phyloP scores from a whole-genome alignment of 257 asterid species.

The Nicotiana tabacum region DNA sequence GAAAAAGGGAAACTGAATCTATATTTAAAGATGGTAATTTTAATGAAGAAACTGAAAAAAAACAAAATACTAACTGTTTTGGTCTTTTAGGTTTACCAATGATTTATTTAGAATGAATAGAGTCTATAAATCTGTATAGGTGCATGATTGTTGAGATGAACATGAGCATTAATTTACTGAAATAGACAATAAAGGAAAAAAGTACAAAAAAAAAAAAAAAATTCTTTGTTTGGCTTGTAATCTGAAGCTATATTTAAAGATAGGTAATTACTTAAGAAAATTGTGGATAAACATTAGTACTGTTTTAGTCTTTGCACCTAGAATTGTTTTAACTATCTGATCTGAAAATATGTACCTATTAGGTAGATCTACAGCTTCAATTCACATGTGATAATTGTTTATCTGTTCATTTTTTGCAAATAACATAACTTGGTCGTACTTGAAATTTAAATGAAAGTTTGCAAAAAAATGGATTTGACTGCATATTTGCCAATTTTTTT shows the following conservation, averaged over 20 bases:
- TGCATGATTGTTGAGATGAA: too few relatives aligned
- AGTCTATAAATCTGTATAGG: too few relatives aligned
- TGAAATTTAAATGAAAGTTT: neutral
- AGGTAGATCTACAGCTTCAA: neutral
- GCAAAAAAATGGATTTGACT: neutral
- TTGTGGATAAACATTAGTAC: neutral
- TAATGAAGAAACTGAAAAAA: too few relatives aligned
- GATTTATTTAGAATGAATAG: too few relatives aligned
- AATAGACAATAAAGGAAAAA: too few relatives aligned
- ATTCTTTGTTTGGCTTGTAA: neutral
- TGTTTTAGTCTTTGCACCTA: neutral
- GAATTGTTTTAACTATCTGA: neutral
- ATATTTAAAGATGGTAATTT: too few relatives aligned
- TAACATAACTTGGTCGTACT: neutral
- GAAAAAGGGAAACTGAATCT: too few relatives aligned
- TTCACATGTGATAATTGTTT: neutral
- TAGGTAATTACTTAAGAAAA: neutral
- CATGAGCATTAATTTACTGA: neutral
- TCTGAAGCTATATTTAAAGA: neutral
- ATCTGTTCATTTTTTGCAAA: neutral
- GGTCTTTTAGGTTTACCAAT: too few relatives aligned
- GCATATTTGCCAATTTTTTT: too few relatives aligned
- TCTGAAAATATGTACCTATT: neutral
- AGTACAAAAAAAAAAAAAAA: too few relatives aligned
- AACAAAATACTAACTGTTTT: too few relatives aligned